These are phyloP conservation scores for Russula emetica DNA, from an alignment of 768 basidiomycete genomes.

Conservation along the genomic window DNA sequence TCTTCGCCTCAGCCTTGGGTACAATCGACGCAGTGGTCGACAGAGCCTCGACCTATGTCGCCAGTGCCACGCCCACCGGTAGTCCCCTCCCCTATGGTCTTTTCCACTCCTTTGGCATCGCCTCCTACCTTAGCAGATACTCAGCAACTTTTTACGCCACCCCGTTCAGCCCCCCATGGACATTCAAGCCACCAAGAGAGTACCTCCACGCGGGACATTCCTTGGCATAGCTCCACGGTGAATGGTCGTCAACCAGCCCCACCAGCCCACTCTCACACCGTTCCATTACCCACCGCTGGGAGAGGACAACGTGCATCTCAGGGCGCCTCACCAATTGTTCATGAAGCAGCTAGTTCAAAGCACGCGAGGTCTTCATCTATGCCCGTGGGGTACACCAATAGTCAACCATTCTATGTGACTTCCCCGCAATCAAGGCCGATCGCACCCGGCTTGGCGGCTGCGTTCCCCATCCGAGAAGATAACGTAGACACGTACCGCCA, in stretches of 20 bases:
- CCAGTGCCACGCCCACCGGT: neutral
- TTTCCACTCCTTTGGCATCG: slow-evolving; percentile 6
- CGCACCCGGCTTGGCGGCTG: slow-evolving; percentile 21
- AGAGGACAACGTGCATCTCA: slow-evolving; percentile 12
- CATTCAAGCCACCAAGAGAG: slow-evolving; percentile 4
- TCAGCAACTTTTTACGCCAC: neutral
- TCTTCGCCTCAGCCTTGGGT: slow-evolving; percentile 12
- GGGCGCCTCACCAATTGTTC: neutral
- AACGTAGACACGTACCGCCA: slow-evolving; percentile 15
- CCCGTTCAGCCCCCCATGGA: neutral
- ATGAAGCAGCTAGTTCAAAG: slow-evolving; percentile 10
- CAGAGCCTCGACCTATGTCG: slow-evolving; percentile 18
- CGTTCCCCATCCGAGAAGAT: slow-evolving; percentile 27
- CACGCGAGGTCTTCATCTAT: slow-evolving; percentile 11
- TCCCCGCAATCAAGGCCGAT: slow-evolving; percentile 17
- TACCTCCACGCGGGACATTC: neutral
- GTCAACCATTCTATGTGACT: slow-evolving; percentile 3
- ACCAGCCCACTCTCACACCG: slow-evolving; percentile 10
- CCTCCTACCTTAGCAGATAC: slow-evolving; percentile 3
- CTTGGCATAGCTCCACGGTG: neutral
- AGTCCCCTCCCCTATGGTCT: slow-evolving; percentile 22
- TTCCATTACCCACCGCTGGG: slow-evolving; percentile 2
- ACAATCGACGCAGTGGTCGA: slow-evolving; percentile 9
- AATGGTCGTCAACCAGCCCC: slow-evolving; percentile 1
- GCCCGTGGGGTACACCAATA: neutral